A percentile compares a stretch with the other conserved stretches of the same genome.
Evolutionary conservation across 225 moss, liverwort and hornwort genomes (phyloP).

Genomic region (Straminergon stramineum): DNA sequence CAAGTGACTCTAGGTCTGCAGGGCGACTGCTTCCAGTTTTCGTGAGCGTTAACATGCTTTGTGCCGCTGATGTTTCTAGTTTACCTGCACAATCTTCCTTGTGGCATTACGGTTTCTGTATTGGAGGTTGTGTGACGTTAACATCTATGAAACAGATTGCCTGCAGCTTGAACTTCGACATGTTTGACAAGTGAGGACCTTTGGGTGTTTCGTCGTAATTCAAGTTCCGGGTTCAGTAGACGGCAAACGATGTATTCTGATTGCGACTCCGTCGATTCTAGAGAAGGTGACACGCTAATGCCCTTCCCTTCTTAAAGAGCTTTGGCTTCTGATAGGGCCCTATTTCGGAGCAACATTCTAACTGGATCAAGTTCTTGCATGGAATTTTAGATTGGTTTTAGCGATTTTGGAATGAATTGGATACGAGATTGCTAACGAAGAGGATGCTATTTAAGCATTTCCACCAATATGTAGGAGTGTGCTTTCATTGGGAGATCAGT

Average conservation of each 20-base stretch:
- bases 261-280: conserved; percentile 34
- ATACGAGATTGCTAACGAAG: neutral
- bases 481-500: neutral
- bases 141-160: neutral
- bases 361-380: neutral
- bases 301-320: neutral
- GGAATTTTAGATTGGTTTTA: neutral
- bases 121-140: neutral
- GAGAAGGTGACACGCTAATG: conserved; percentile 21
- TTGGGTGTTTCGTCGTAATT: neutral
- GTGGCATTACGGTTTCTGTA: neutral
- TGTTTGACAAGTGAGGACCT: neutral
- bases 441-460: neutral
- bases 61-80: neutral
- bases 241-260: conserved; percentile 18
- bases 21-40: neutral
- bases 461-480: neutral
- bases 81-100: neutral
- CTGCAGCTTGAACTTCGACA: neutral
- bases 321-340: neutral
- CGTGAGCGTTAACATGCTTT: neutral
- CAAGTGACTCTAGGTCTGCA: neutral
- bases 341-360: neutral
- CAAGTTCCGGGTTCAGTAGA: neutral
- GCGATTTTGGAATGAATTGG: neutral